Base-by-base conservation (phyloP, 2,329 filamentous ascomycete species). In the Fusarium secorum region DNA sequence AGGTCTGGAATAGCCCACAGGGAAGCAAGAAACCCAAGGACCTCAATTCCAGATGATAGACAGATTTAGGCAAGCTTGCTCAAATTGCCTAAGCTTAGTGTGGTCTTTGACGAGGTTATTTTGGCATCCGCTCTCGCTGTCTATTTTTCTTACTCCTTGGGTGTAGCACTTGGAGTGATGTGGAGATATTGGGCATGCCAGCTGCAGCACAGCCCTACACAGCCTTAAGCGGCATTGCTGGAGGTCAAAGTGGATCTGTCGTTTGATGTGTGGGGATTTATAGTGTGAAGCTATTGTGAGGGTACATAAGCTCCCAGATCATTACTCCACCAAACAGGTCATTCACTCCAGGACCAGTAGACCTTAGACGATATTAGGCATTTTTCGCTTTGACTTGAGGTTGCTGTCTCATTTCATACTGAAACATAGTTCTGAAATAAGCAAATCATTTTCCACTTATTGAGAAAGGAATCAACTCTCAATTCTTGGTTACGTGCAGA, bases 151-250 rank as follows among this genome's bases (percentile, higher is more conserved):
- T 44, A 18, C 22, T 18, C 41, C 22, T 11, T 24, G 41, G 22
- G 11, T 45, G 18, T 48, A 22, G n/a, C 41, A 35, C 20, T n/a
- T 24, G 11, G 28, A 26, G 30, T 24, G 36, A 17, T 51, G 48
- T 51, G 30, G 32, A 51, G 22, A 26, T 22, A 28, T 11, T 35
- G 22, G 28, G 53, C 32, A 57, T 64, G 60, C 38, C 64, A 33
- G 44, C 38, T 60, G 44, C 20, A 59, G 44, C 53, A 66, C 45
- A 66, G 63, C 61, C 60, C 49, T 58, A 45, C 15, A 53, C 24
- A 49, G 42, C 26, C 32, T 48, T n/a, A 24, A 49, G 28, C n/a
- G 61, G 61, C 39, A 45, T 60, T 22, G 61, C 39, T 66, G n/a
- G 44, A 30, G 8, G 22, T 46, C 18, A 22, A 41, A 22, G 30